Percentiles rank a stretch among this genome's conserved stretches.
Evolutionary conservation across 1,284 basidiomycete species (phyloP).

Genomic region (Moesziomyces antarcticus): DNA sequence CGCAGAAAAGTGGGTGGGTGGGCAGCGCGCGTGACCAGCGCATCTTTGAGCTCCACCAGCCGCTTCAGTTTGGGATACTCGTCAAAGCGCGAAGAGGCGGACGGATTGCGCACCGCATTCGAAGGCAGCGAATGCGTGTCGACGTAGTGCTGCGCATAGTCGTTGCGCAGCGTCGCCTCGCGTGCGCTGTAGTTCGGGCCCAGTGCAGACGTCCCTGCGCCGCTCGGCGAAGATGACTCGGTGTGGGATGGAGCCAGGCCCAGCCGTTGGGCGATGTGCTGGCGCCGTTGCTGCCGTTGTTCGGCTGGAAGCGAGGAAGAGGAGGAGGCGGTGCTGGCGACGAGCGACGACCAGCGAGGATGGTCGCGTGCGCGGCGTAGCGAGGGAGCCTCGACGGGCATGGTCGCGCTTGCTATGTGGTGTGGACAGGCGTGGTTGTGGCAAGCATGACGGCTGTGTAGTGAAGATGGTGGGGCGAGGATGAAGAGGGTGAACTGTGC

Average conservation of each 20-base stretch:
- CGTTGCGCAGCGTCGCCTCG: conserved; percentile 93
- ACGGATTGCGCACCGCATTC: conserved; percentile 59
- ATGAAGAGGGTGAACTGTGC: no score
- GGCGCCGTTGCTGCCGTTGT: conserved; percentile 12
- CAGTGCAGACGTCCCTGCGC: conserved; percentile 2
- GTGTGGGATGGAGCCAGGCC: background rate
- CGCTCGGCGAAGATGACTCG: no score
- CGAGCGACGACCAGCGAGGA: conserved; percentile 31
- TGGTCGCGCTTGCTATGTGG: conserved; percentile 1
- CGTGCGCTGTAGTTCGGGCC: conserved; percentile 72
- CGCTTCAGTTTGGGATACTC: conserved; percentile 73
- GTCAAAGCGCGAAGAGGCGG: conserved; percentile 80
- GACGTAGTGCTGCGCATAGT: conserved; percentile 90
- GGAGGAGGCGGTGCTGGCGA: background rate
- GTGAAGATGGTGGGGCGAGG: no score
- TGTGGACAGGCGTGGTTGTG: no score
- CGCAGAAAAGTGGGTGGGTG: conserved; percentile 59
- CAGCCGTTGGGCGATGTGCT: conserved; percentile 13
- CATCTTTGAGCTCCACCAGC: conserved; percentile 56
- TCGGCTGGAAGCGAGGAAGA: conserved; percentile 1
- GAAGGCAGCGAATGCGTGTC: conserved; percentile 69
- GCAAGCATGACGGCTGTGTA: no score
- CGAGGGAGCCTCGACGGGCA: conserved; percentile 7
- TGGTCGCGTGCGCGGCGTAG: conserved; percentile 23
- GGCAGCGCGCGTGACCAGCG: conserved; percentile 44